Evolutionary conservation across 2,329 filamentous ascomycete species (phyloP).

Genomic region (Hymenoscyphus occultus): DNA sequence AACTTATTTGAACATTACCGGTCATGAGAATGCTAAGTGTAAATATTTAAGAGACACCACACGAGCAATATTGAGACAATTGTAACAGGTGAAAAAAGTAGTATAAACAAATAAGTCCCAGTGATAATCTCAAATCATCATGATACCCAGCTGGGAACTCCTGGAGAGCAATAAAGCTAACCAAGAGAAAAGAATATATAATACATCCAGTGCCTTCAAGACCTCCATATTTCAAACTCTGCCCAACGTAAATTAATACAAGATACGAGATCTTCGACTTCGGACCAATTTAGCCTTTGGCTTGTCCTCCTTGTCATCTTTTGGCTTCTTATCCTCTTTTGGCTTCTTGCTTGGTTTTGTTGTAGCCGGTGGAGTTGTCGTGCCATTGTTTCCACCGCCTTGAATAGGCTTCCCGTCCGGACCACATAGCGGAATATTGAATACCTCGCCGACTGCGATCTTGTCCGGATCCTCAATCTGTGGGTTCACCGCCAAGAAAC

Average conservation of each 20-base stretch:
- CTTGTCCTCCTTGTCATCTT: background rate
- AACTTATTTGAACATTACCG: background rate
- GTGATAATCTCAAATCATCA: background rate
- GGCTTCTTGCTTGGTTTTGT: background rate
- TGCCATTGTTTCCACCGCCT: background rate
- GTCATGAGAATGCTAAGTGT: background rate
- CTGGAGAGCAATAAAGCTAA: background rate
- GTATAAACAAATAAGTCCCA: background rate
- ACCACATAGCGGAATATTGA: constrained; percentile 21
- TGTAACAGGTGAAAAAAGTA: background rate
- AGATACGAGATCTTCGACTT: background rate
- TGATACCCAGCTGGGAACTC: background rate
- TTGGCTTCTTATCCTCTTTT: background rate
- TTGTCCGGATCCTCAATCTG: constrained; percentile 17
- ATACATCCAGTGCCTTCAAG: background rate
- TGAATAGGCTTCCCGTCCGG: background rate
- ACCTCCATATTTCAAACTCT: background rate
- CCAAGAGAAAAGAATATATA: constrained; percentile 1
- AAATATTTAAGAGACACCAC: background rate
- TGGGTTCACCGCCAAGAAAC: constrained; percentile 16
- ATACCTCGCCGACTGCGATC: constrained; percentile 16
- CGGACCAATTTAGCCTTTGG: background rate
- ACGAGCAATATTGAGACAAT: background rate
- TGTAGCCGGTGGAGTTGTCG: background rate
- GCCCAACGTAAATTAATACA: background rate